A percentile compares a stretch with the other conserved stretches of the same genome.
Conservation (phyloP, 805 yeast species). For the Teunomyces aglyptinius region DNA sequence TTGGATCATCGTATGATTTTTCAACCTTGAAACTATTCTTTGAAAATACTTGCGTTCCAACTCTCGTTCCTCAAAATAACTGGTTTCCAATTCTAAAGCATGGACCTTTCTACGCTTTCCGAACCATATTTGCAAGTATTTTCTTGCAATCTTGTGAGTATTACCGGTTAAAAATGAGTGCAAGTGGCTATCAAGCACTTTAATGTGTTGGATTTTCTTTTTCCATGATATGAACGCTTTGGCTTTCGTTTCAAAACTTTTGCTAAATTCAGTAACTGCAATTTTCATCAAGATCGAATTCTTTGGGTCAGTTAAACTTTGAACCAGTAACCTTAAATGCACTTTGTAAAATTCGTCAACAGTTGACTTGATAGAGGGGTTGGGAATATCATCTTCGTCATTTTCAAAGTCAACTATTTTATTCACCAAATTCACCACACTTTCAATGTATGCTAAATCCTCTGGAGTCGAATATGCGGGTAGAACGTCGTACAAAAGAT, state of each 20-base stretch:
- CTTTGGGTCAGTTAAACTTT: neutral
- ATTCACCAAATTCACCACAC: conserved; percentile 18
- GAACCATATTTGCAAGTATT: neutral
- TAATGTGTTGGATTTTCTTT: conserved; percentile 5
- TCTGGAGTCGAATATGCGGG: conserved; percentile 14
- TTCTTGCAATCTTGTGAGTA: neutral
- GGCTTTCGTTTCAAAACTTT: conserved; percentile 2
- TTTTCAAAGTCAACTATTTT: conserved; percentile 30
- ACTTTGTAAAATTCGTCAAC: conserved; percentile 21
- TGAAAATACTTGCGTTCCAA: conserved; percentile 6
- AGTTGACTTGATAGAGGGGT: conserved; percentile 15
- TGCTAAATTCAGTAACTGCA: conserved; percentile 18
- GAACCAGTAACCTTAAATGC: conserved; percentile 19
- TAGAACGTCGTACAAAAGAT: conserved; percentile 17
- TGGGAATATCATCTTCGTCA: conserved; percentile 14
- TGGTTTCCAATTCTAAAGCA: neutral
- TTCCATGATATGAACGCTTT: conserved; percentile 23
- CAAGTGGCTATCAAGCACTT: neutral
- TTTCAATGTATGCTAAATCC: conserved; percentile 24
- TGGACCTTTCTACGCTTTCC: neutral
- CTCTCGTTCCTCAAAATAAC: neutral
- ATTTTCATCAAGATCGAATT: conserved; percentile 32
- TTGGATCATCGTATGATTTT: neutral
- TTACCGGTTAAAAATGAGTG: neutral
- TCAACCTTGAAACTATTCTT: conserved; percentile 13